Conservation (phyloP, 169 alveolate genomes). For the Eimeria sp. region DNA sequence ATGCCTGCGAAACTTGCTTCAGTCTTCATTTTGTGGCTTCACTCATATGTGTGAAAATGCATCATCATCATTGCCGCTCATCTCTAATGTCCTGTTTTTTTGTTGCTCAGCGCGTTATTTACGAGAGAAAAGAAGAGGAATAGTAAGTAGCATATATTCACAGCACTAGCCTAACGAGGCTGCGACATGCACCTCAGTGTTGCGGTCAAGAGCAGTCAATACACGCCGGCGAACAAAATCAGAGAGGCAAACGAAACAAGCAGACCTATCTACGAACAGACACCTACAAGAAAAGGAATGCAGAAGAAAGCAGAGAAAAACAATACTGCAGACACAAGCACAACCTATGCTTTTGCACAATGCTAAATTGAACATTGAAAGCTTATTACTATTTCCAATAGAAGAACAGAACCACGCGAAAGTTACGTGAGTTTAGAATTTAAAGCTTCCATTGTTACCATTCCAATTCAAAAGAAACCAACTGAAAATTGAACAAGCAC, state of each 20-base stretch:
- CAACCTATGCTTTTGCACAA: neutral
- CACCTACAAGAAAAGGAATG: neutral
- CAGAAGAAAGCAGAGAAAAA: neutral
- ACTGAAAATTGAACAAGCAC: slow-evolving; percentile 37
- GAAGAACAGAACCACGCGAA: neutral
- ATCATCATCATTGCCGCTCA: neutral
- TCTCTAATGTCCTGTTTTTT: neutral
- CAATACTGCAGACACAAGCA: neutral
- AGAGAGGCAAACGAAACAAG: neutral
- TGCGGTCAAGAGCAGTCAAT: neutral
- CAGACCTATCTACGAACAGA: neutral
- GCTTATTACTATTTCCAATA: neutral
- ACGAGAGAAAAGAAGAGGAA: slow-evolving; percentile 60
- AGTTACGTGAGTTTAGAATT: slow-evolving; percentile 26
- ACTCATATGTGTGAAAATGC: neutral
- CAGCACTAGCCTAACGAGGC: neutral
- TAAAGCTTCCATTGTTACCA: slow-evolving; percentile 10
- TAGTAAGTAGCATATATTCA: slow-evolving; percentile 7
- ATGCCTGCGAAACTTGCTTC: neutral
- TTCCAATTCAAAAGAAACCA: slow-evolving; percentile 28
- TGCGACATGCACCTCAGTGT: neutral
- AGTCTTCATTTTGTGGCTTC: neutral
- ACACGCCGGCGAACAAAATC: neutral
- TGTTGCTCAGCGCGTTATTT: slow-evolving; percentile 49
- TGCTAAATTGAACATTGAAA: neutral